Evolutionary conservation across 257 asterid genomes (phyloP).

Genomic region (Penstemon barbatus): DNA sequence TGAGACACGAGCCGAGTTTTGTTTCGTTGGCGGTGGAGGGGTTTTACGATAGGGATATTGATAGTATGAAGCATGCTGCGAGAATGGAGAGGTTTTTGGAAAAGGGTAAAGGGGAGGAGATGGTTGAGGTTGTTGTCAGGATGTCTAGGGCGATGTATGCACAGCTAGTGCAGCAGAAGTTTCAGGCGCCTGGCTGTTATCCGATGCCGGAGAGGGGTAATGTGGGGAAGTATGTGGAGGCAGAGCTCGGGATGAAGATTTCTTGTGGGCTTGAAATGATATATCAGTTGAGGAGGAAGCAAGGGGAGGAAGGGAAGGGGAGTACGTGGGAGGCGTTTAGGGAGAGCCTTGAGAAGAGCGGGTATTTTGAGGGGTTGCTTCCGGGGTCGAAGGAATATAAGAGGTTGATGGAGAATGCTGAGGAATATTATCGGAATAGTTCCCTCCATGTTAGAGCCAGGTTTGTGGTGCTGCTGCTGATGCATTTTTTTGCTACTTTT

Average conservation of each 20-base stretch:
- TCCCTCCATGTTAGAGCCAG: constrained; percentile 59
- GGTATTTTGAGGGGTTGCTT: constrained; percentile 74
- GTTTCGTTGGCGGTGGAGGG: constrained; percentile 80
- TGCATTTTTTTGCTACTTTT: constrained; percentile 4
- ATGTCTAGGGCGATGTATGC: constrained; percentile 98
- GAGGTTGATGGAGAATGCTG: constrained; percentile 73
- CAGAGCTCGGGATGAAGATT: constrained; percentile 90
- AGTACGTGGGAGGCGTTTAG: constrained; percentile 82
- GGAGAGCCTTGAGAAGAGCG: constrained; percentile 67
- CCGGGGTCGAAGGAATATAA: constrained; percentile 77
- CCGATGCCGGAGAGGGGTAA: constrained; percentile 78
- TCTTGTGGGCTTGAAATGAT: constrained; percentile 95
- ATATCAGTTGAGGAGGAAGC: constrained; percentile 75
- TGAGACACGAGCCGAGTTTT: constrained; percentile 69
- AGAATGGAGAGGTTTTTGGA: constrained; percentile 75
- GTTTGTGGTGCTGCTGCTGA: constrained; percentile 30
- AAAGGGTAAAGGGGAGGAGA: constrained; percentile 62
- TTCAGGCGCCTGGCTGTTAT: constrained; percentile 77
- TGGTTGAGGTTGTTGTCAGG: constrained; percentile 64
- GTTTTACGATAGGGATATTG: constrained; percentile 87
- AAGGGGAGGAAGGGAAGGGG: constrained; percentile 86
- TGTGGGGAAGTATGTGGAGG: constrained; percentile 60
- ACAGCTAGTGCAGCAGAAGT: constrained; percentile 80
- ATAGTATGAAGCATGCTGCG: constrained; percentile 79
- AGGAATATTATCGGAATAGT: constrained; percentile 66